Base-by-base conservation (phyloP, 2,329 filamentous ascomycete genomes). In the Xylariomycetidae sp. region DNA sequence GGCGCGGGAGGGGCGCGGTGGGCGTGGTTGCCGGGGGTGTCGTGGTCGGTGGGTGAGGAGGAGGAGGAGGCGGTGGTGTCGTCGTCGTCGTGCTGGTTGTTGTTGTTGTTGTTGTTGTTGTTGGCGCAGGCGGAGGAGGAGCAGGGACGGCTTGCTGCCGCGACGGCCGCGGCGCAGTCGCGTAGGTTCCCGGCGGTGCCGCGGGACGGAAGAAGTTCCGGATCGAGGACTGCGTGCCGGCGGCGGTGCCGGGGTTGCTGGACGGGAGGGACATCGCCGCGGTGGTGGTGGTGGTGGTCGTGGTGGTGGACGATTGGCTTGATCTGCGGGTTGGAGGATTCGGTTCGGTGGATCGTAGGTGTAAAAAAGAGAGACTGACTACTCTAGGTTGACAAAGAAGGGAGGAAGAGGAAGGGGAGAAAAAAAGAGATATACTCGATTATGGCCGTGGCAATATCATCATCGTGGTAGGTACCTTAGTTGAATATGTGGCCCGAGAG, bases 141-240 rank as follows among this genome's bases (percentile, higher is more conserved):
- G 37, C 12, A 27, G 42, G 22, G 33, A 10, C 22, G 19, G 23
- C 30, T 9, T 13, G 19, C 20, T 8, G 30, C 22, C 37, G 37
- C 7, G 39, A 32, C n/a, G 40, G 19, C 31, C 54, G 47, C 33
- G 60, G 61, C 40, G 64, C 60, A 38, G 59, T 40, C 46, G 64
- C 52, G 44, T 71, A 70, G 36, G 62, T 59, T n/a, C n/a, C n/a
- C n/a, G 26, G 26, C 26, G 67, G 65, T 29, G 62, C 51, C 44
- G 59, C 60, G 29, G 68, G 66, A 41, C 67, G 64, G 55, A 82
- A 80, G 61, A 81, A 82, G 34, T 73, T 78, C 34, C 70, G 72
- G 47, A 82, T 80, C 28, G 76, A 79, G 24, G 68, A 58, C 50
- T 79, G 57, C 19, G 44, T 44, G 37, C 60, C 60, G 38, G 54